Base-by-base conservation (phyloP, 2,329 filamentous ascomycete species). In the Aureobasidium lini region DNA sequence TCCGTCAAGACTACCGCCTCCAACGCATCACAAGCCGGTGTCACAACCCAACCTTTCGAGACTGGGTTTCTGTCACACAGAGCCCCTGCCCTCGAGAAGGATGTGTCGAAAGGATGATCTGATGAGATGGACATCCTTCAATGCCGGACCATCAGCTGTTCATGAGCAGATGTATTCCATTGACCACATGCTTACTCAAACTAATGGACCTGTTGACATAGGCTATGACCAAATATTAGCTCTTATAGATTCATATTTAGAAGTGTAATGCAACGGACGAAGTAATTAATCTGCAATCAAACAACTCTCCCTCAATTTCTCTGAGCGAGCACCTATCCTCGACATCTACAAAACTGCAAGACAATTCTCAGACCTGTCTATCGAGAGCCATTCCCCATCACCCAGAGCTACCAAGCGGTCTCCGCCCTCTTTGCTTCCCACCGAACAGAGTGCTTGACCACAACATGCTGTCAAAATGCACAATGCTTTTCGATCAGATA, bases 171-270 rank as follows among this genome's bases (percentile, higher is more conserved):
- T 9, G 29, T 10, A 34, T 43, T 16, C 40, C 32, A 32, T 34
- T 8, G 10, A 43, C 29, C 11, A 23, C 11, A 37, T 16, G 8
- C 9, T 43, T 37, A 44, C 18, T 16, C 29, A n/a, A 16, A 46
- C 52, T 36, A 46, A 44, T 40, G 37, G 40, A 36, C 16, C 16
- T 10, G 40, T n/a, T 10, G 52, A 56, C 4, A 8, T 11, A 16
- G 31, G 29, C 13, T 56, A 56, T 56, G 52, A 56, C 29, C 40
- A 56, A 10, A 29, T 56, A 16, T 7, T 56, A 56, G 52, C n/a
- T 29, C 29, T 56, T 56, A 37, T 56, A 44, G 31, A 56, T 28
- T 44, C 40, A 56, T 46, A 56, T 13, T 6, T 29, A 46, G 13
- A 44, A 32, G 40, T 23, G 32, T 29, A 56, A 46, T 56, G 5